A percentile compares a stretch with the other conserved stretches of the same genome.
Evolutionary conservation across 805 yeast species (phyloP).

Genomic region (Cyberlindnera maritima): DNA sequence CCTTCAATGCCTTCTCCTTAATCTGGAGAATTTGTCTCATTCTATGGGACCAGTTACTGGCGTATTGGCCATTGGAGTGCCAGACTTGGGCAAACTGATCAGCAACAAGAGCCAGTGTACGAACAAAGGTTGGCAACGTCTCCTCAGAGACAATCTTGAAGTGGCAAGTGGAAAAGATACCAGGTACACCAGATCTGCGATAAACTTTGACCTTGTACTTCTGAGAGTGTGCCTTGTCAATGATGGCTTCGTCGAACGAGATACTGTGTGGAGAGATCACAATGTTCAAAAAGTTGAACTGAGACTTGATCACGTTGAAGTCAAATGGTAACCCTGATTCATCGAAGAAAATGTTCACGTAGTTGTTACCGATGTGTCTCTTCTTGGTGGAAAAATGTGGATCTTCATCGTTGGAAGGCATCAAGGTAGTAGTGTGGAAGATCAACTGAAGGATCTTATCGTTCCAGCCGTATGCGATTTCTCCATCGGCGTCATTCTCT

Average conservation of each 20-base stretch:
- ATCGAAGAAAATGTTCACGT: constrained; percentile 77
- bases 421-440: constrained; percentile 78
- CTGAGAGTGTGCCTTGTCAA: constrained; percentile 26
- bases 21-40: constrained; percentile 49
- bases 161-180: constrained; percentile 71
- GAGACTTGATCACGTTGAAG: constrained; percentile 68
- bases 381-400: constrained; percentile 53
- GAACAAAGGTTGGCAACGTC: constrained; percentile 58
- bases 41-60: constrained; percentile 68
- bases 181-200: constrained; percentile 70
- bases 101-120: constrained; percentile 65
- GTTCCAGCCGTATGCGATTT: constrained; percentile 68
- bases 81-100: constrained; percentile 74
- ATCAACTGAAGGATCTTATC: constrained; percentile 69
- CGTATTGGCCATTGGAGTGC: constrained; percentile 57
- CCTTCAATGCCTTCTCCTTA: constrained; percentile 29
- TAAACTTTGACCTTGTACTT: constrained; percentile 62
- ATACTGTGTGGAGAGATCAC: constrained; percentile 65
- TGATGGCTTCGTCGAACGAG: constrained; percentile 18
- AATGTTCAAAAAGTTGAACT: constrained; percentile 79
- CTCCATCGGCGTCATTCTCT: constrained; percentile 68
- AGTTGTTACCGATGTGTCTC: constrained; percentile 83
- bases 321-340: constrained; percentile 68
- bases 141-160: constrained; percentile 64
- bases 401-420: constrained; percentile 57